These are phyloP conservation scores for Bolboschoenus planiculmis DNA, from an alignment of 176 grass and related monocot species.

Conservation along the genomic window DNA sequence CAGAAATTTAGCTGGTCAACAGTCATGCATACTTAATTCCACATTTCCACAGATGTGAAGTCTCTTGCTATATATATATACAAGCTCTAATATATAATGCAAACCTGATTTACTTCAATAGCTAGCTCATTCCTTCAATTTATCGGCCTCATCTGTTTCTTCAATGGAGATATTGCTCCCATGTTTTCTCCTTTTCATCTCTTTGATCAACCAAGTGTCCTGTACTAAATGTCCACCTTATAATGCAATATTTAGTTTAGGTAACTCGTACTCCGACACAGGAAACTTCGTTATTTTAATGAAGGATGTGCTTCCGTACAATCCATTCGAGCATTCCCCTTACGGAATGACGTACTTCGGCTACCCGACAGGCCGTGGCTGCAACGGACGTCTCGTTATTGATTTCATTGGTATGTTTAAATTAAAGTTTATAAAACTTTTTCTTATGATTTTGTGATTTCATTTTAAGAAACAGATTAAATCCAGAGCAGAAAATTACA, in stretches of 20 bases:
- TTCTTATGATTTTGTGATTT: neutral
- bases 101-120: neutral
- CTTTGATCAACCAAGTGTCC: neutral
- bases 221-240: conserved; percentile 14
- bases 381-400: conserved; percentile 59
- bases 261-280: conserved; percentile 55
- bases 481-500: neutral
- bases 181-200: conserved; percentile 11
- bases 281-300: conserved; percentile 46
- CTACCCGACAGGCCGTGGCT: conserved; percentile 46
- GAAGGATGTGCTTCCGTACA: conserved; percentile 20
- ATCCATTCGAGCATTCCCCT: conserved; percentile 39
- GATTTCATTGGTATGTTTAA: conserved; percentile 60
- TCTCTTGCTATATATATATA: too few species aligned
- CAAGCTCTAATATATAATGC: neutral
- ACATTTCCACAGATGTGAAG: too few species aligned
- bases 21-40: too few species aligned
- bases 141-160: neutral
- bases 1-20: too few species aligned
- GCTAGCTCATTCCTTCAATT: neutral
- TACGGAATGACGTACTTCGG: conserved; percentile 56
- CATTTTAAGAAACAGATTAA: neutral
- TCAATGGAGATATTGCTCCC: neutral
- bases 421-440: neutral
- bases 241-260: conserved; percentile 45